These are phyloP conservation scores for Coprinellus micaceus DNA, from an alignment of 768 basidiomycete species.

Conservation along the genomic window DNA sequence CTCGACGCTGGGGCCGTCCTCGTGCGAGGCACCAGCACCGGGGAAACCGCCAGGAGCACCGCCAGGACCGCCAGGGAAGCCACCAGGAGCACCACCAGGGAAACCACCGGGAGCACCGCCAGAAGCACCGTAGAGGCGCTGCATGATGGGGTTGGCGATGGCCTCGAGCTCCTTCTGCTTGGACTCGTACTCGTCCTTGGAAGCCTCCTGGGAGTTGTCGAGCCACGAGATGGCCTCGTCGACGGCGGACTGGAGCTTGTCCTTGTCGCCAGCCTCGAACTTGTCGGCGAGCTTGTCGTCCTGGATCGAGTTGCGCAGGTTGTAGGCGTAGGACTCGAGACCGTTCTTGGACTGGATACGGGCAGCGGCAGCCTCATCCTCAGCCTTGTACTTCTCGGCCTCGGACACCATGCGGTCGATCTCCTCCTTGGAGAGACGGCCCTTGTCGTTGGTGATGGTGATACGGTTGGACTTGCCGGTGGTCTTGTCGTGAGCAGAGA, in stretches of 20 bases:
- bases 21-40: slow-evolving; percentile 46
- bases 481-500: slow-evolving; percentile 93
- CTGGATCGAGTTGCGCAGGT: slow-evolving; percentile 83
- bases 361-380: slow-evolving; percentile 82
- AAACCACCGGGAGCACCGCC: slow-evolving; percentile 63
- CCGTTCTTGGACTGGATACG: slow-evolving; percentile 87
- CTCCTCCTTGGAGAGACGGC: slow-evolving; percentile 94
- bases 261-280: slow-evolving; percentile 83
- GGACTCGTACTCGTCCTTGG: slow-evolving; percentile 90
- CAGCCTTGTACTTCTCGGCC: slow-evolving; percentile 91
- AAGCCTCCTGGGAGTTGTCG: slow-evolving; percentile 82
- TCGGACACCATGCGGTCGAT: slow-evolving; percentile 97
- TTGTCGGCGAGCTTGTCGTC: slow-evolving; percentile 87
- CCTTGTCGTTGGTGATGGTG: slow-evolving; percentile 96
- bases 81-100: slow-evolving; percentile 64
- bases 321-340: slow-evolving; percentile 93
- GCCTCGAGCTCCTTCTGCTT: slow-evolving; percentile 91
- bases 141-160: slow-evolving; percentile 71
- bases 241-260: slow-evolving; percentile 75
- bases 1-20: slow-evolving; percentile 88
- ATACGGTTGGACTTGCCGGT: slow-evolving; percentile 94
- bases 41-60: slow-evolving; percentile 53
- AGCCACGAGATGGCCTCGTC: slow-evolving; percentile 85
- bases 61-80: slow-evolving; percentile 60
- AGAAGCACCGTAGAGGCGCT: slow-evolving; percentile 72